These are phyloP conservation scores for Hypsizygus marmoreus DNA, from an alignment of 768 basidiomycete genomes.

Conservation along the genomic window DNA sequence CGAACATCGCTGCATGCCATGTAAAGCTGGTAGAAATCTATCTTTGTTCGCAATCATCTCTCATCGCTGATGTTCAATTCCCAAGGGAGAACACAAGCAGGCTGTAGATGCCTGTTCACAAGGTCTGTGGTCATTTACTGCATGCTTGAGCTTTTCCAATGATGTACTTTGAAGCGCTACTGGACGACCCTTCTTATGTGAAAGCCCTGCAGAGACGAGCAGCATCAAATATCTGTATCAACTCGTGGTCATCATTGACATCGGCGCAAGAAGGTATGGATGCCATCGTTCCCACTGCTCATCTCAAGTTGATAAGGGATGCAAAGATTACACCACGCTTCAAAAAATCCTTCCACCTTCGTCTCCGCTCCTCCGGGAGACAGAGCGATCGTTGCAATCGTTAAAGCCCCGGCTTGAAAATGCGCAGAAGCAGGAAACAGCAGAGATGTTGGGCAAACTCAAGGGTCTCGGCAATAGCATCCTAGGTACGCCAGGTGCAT, in stretches of 20 bases:
- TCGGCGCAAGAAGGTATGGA: constrained; percentile 80
- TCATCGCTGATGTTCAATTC: constrained; percentile 5
- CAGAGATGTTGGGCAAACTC: constrained; percentile 90
- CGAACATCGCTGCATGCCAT: constrained; percentile 89
- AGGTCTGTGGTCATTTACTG: constrained; percentile 45
- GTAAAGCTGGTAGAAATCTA: constrained; percentile 65
- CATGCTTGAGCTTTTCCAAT: constrained; percentile 1
- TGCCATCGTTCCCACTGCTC: not conserved
- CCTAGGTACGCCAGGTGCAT: constrained; percentile 55
- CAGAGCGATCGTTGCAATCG: constrained; percentile 47
- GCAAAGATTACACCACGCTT: constrained; percentile 77
- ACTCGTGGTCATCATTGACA: constrained; percentile 81
- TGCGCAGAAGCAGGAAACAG: constrained; percentile 84
- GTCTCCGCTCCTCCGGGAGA: constrained; percentile 50
- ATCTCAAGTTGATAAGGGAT: not conserved
- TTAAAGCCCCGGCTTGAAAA: constrained; percentile 72
- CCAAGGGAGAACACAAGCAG: constrained; percentile 75
- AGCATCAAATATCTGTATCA: constrained; percentile 75
- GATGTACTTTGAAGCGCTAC: constrained; percentile 58
- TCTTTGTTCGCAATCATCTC: constrained; percentile 1
- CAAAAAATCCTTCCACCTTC: constrained; percentile 59
- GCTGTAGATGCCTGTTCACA: constrained; percentile 81
- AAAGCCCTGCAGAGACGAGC: constrained; percentile 93
- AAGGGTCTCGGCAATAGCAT: constrained; percentile 92
- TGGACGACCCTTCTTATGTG: constrained; percentile 80